Evolutionary conservation across 805 yeast species (phyloP), one percentile per base, ranked within the genome.

Genomic region (Hanseniaspora occidentalis): DNA sequence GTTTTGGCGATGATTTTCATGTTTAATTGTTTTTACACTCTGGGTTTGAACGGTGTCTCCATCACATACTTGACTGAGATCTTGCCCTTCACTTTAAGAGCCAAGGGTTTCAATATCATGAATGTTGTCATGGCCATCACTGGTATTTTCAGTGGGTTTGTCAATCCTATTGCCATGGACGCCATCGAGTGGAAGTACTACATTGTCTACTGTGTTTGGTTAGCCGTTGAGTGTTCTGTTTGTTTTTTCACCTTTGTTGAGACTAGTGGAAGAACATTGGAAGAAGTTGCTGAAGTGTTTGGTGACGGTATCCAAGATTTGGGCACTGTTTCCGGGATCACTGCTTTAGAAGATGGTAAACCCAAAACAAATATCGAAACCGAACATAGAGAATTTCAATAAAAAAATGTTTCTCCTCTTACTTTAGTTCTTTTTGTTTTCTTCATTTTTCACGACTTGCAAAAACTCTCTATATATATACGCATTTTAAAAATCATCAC

Each of bases 1-100:
- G 72, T 69, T 18, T 60, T 64, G 51, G 70, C 71, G 6, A 66
- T 71, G 70, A 66, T 49, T 60, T 71, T 69, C 62, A 48, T 70
- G 26, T 69, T 59, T 62, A 60, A 61, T 52, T 49, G 54, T 38
- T 57, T 60, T 31, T 70, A 69, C 54, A 59, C 65, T 46, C 52
- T 61, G 34, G 69, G 69, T 27, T 49, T 57, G 38, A 66, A 67
- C 43, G 73, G 73, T 36, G 57, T 69, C 41, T 70, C 72, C 36
- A 62, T 52, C 50, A 48, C 67, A 35, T 71, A 70, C 50, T 49
- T 65, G 38, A 66, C 75, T 31, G 75, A 67, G 49, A 56, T 57
- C 29, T 43, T 56, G 36, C 58, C 67, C 36, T 57, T 50, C 47
- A 52, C 54, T 13, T 47, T 53, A 35, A 51, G 62, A 54, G 49